Conservation (phyloP, 352 stramenopile species). For the Phytopythium boreale region DNA sequence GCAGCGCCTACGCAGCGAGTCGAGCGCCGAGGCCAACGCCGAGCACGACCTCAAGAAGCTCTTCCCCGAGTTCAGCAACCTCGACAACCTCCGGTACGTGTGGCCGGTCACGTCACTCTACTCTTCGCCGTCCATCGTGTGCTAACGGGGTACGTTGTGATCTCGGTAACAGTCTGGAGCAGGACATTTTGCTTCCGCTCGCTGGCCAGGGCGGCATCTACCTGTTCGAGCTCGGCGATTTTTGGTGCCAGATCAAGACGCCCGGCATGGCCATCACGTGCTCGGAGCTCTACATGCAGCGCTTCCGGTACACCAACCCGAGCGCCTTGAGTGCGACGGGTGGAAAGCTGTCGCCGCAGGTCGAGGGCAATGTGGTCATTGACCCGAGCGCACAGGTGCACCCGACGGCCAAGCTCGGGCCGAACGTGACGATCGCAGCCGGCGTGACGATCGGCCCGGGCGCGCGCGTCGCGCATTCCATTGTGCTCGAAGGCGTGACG, state of each 20-base stretch:
- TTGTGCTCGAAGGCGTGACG: slow-evolving; percentile 85
- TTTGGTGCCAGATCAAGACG: slow-evolving; percentile 91
- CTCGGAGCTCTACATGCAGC: slow-evolving; percentile 90
- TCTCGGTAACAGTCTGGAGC: slow-evolving; percentile 51
- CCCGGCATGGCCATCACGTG: slow-evolving; percentile 88
- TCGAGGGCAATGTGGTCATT: slow-evolving; percentile 87
- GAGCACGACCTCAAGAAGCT: slow-evolving; percentile 85
- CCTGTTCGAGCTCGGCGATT: slow-evolving; percentile 82
- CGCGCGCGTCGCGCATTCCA: slow-evolving; percentile 82
- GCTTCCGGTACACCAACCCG: slow-evolving; percentile 88
- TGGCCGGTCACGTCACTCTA: not conserved
- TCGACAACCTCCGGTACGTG: slow-evolving; percentile 76
- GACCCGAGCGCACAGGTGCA: slow-evolving; percentile 78
- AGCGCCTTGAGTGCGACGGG: slow-evolving; percentile 73
- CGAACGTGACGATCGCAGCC: slow-evolving; percentile 84
- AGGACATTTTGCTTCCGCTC: slow-evolving; percentile 81
- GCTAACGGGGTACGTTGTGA: not conserved
- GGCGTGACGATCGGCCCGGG: slow-evolving; percentile 81
- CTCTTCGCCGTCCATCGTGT: not conserved
- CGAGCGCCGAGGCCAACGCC: slow-evolving; percentile 60
- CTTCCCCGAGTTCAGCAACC: slow-evolving; percentile 85
- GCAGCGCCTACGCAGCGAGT: slow-evolving; percentile 75
- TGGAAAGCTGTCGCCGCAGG: slow-evolving; percentile 79
- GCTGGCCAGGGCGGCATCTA: slow-evolving; percentile 74
- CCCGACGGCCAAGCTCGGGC: slow-evolving; percentile 81